Percentiles rank a stretch among this genome's conserved stretches.
Conservation (phyloP, 1,284 basidiomycete species). For the Trametes versicolor region DNA sequence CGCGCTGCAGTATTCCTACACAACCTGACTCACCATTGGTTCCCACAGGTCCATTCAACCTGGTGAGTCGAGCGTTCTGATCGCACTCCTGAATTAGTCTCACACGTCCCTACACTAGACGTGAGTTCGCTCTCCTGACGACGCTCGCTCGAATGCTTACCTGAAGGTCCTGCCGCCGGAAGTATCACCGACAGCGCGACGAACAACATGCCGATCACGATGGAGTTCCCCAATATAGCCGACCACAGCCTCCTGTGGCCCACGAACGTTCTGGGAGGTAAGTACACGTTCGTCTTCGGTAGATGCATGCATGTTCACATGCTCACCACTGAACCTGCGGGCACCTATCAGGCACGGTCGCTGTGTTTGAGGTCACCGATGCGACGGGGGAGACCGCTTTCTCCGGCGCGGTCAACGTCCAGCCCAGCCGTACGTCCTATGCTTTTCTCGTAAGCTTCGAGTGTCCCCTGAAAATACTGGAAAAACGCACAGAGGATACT, state of each 20-base stretch:
- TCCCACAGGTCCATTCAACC: neutral
- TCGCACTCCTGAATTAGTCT: neutral
- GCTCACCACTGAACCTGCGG: neutral
- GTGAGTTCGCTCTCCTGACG: neutral
- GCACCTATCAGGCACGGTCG: neutral
- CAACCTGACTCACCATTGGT: too few relatives aligned
- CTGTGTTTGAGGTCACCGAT: neutral
- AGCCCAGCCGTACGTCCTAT: slow-evolving; percentile 1
- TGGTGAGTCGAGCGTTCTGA: neutral
- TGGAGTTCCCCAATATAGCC: neutral
- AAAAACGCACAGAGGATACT: too few relatives aligned
- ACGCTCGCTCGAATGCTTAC: neutral
- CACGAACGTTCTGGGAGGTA: neutral
- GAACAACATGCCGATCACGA: neutral
- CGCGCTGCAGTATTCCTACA: too few relatives aligned
- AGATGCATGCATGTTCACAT: neutral
- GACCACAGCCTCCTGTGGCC: neutral
- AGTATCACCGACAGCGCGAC: slow-evolving; percentile 1
- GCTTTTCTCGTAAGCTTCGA: too few relatives aligned
- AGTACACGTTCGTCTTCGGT: neutral
- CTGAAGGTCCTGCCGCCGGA: neutral
- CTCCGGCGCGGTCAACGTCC: neutral
- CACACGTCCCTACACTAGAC: neutral
- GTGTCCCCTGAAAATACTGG: too few relatives aligned
- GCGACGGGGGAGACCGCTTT: neutral